A percentile compares a stretch with the other conserved stretches of the same genome.
Evolutionary conservation across 169 alveolate species (phyloP).

Genomic region (Cyclospora cayetanensis): DNA sequence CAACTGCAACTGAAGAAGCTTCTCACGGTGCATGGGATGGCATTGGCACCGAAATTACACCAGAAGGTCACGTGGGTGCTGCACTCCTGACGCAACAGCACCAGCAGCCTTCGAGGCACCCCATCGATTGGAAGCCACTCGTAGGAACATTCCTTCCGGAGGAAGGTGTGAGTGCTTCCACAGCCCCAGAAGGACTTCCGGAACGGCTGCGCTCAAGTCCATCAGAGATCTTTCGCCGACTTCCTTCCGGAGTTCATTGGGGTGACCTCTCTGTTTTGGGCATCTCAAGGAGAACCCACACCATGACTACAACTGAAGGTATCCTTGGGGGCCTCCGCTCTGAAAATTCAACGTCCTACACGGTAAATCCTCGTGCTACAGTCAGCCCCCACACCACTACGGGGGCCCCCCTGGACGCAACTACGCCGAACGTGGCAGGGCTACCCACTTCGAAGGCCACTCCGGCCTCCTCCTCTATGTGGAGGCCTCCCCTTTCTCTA

Average conservation of each 20-base stretch:
- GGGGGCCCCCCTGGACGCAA: background rate
- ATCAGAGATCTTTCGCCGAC: slow-evolving; percentile 15
- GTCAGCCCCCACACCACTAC: background rate
- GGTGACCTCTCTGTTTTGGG: slow-evolving; percentile 45
- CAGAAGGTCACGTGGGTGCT: too few relatives aligned
- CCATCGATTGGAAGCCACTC: background rate
- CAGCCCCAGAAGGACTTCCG: slow-evolving; percentile 1
- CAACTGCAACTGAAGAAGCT: background rate
- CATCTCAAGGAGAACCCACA: background rate
- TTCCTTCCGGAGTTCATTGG: background rate
- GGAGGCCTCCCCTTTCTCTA: background rate
- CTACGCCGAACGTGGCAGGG: background rate
- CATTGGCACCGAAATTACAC: too few relatives aligned
- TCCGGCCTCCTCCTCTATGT: background rate
- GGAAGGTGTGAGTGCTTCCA: background rate
- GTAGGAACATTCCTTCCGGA: background rate
- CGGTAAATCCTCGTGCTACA: too few relatives aligned
- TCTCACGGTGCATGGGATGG: background rate
- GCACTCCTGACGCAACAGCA: background rate
- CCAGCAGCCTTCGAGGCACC: background rate
- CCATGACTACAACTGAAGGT: background rate
- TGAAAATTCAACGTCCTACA: too few relatives aligned
- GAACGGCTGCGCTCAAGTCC: background rate
- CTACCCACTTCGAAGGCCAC: background rate
- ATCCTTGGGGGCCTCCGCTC: background rate